Base-by-base conservation (phyloP, 805 yeast genomes). In the Suhomyces sp. region DNA sequence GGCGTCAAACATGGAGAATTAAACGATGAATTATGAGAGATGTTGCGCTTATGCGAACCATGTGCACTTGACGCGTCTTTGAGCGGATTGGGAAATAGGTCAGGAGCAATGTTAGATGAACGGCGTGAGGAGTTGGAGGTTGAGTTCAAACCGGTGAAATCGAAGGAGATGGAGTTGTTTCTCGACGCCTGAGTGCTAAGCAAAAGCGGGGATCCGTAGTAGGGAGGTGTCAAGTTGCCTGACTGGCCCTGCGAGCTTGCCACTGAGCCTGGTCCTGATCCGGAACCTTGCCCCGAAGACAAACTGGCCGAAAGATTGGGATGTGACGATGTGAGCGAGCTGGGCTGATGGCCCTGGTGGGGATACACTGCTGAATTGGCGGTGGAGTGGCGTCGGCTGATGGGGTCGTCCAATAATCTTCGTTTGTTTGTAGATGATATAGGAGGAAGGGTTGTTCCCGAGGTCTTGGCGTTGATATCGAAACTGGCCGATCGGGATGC, bases 61-160 rank as follows among this genome's bases (percentile, higher is more conserved):
- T 19, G 13, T 12, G 50, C 35, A 20, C 25, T 10, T 4, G 24
- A 22, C 9, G 19, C 31, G 27, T 56, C 59, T 40, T 56, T 56
- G 41, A 56, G 51, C 17, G 76, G 75, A 54, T 69, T 73, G 5
- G 78, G 77, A 63, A 73, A 75, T 47, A 72, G 62, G 52, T 76
- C 80, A 7, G 73, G 78, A 3, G 76, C 78, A 44, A 73, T 57
- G 3, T 77, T 71, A 27, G 53, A 50, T 6, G 78, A 72, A 49
- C 78, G 68, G 57, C 80, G 65, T 49, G 75, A 69, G 5, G 65
- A 62, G 47, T 59, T 62, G 31, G 64, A 61, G 27, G 62, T 61
- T 6, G 68, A 67, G 45, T 55, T 56, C 27, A 60, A 55, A 27
- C 56, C 60, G 29, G 50, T 43, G 50, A 48, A 58, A 51, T 45